Conservation (phyloP, 768 basidiomycete species). For the Rhizopogon vinicolor region DNA sequence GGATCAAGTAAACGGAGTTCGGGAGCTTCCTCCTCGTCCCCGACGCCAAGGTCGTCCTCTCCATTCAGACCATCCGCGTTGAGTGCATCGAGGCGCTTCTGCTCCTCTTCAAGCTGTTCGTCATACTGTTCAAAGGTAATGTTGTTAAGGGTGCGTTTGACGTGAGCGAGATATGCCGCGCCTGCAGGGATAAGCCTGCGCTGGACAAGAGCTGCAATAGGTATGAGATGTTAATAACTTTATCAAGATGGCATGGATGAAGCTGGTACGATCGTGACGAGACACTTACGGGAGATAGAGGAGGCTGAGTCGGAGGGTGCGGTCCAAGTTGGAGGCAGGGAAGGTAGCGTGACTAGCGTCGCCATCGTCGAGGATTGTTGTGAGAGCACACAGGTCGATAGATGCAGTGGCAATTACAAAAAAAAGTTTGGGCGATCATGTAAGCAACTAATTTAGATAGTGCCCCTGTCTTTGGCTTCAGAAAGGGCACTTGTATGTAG, state of each 20-base stretch:
- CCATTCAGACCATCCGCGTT: slow-evolving; percentile 41
- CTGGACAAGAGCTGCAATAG: slow-evolving; percentile 31
- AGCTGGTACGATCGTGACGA: slow-evolving; percentile 10
- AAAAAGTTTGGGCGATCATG: slow-evolving; percentile 3
- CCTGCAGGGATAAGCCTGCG: slow-evolving; percentile 78
- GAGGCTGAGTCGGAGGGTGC: slow-evolving; percentile 11
- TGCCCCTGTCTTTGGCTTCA: too few relatives aligned
- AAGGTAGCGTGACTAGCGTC: slow-evolving; percentile 18
- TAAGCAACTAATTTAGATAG: background rate
- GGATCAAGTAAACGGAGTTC: slow-evolving; percentile 78
- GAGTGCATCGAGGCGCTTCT: slow-evolving; percentile 44
- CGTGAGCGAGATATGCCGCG: slow-evolving; percentile 80
- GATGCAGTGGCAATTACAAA: background rate
- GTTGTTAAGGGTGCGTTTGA: slow-evolving; percentile 68
- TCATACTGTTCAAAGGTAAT: slow-evolving; percentile 85
- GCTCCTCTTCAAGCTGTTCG: slow-evolving; percentile 52
- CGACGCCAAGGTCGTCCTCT: slow-evolving; percentile 89
- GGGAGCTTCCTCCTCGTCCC: slow-evolving; percentile 79
- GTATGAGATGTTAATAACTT: background rate
- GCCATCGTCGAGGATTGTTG: slow-evolving; percentile 15
- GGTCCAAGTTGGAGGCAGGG: slow-evolving; percentile 20
- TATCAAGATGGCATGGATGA: background rate
- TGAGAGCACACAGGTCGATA: too few relatives aligned
- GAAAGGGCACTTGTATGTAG: too few relatives aligned
- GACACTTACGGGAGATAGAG: slow-evolving; percentile 23